These are phyloP conservation scores for Exophiala xenobiotica DNA, from an alignment of 2,329 filamentous ascomycete species.

Conservation along the genomic window DNA sequence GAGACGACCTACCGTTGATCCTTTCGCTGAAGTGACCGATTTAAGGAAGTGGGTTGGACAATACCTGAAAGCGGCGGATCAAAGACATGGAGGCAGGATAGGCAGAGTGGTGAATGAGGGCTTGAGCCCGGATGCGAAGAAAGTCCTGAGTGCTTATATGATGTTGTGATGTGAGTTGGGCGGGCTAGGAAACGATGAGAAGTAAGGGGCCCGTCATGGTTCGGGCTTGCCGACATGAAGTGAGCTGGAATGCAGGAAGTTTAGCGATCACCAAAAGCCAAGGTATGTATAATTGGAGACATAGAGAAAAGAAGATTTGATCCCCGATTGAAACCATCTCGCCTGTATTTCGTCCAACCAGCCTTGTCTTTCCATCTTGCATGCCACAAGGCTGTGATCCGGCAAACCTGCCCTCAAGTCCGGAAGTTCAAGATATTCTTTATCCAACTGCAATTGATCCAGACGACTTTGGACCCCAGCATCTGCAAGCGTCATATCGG, in stretches of 20 bases:
- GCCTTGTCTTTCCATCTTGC: too few species aligned
- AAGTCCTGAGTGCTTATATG: conserved; percentile 51
- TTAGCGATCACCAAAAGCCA: too few species aligned
- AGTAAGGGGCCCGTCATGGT: too few species aligned
- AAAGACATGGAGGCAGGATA: conserved; percentile 68
- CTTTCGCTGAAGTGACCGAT: conserved; percentile 83
- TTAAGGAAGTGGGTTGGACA: conserved; percentile 78
- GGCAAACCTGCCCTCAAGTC: background rate
- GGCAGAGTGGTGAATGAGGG: conserved; percentile 70
- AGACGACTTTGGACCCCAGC: too few species aligned
- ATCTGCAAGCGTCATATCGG: too few species aligned
- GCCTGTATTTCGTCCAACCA: too few species aligned
- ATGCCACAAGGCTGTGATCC: too few species aligned
- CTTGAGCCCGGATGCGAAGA: conserved; percentile 60
- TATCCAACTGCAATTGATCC: background rate
- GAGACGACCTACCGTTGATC: conserved; percentile 70
- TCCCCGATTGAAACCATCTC: too few species aligned
- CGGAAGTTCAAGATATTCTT: background rate
- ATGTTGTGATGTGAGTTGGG: conserved; percentile 14
- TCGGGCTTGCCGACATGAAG: too few species aligned
- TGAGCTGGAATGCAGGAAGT: too few species aligned
- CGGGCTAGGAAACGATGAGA: background rate
- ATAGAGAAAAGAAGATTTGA: too few species aligned
- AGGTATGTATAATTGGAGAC: too few species aligned
- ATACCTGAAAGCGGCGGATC: conserved; percentile 76